Evolutionary conservation across 225 moss, liverwort and hornwort species (phyloP), one percentile per base, ranked within the genome.

Genomic region (Polytrichum commune): DNA sequence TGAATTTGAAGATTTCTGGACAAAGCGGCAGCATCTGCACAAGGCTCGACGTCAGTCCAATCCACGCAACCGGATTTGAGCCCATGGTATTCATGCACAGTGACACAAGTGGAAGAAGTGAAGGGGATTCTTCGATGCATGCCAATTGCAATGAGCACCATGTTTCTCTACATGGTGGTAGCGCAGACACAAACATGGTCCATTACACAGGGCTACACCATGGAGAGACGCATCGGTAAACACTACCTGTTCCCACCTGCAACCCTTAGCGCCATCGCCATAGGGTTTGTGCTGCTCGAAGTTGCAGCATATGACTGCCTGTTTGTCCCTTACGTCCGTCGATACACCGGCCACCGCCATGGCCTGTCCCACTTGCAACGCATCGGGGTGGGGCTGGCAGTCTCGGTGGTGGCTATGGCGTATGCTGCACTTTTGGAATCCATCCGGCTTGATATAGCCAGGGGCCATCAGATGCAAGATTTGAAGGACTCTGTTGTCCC

Each of bases 71-170:
- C 5, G 29, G 29, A 5, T 33, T 65, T 8, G 62, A 74, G 78
- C 55, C 73, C 76, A 19, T 91, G 91, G 89, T 54, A 79, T 0
- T 63, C 84, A 30, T 87, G 89, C 35, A 87, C 87, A 2, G 87
- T 92, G 23, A 87, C 85, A 33, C 83, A 92, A 66, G 92, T 92
- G 68, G 92, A 90, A 65, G 92, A 90, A 65, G 76, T 89, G 69
- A 92, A 92, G 71, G 81, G 83, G 0, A 73, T 89, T n/a, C 79
- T 92, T 54, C 87, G 85, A 0, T 81, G 87, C 75, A 71, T 87
- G 60, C 89, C 89, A 2, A 83, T 89, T 19, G 82, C 84, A 74
- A 56, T 77, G 56, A 83, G 85, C 79, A 87, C 85, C 54, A 81
- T 87, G 73, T 77, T 83, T 1, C 87, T 87, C 55, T 89, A 87